Base-by-base conservation (phyloP, 352 stramenopile species). In the Phytophthora sp. region DNA sequence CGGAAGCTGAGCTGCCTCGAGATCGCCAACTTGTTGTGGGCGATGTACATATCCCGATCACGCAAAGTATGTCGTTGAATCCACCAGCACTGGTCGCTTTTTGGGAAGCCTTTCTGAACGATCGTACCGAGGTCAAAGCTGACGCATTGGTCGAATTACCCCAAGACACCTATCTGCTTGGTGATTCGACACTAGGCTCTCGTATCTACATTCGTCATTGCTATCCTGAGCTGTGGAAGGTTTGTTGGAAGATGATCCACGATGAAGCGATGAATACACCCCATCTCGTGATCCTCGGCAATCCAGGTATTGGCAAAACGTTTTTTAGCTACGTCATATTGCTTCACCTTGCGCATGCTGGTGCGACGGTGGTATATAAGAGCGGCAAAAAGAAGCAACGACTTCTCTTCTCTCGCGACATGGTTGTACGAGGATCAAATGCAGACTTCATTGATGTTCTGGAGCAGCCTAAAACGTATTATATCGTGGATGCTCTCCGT, bases 221-320 rank as follows among this genome's bases (percentile, higher is more conserved):
- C 15, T 35, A 35, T 13, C 15, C 30, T 9, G 7, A 35, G 15
- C 30, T 35, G 30, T 35, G 11, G 30, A 13, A 35, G 11, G 15
- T 35, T 13, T 9, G 30, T n/a, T n/a, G 11, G 30, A 35, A 35
- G 30, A 35, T 13, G 15, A 9, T 35, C 30, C 10, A 35, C 30
- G 7, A 35, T n/a, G 30, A 35, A 9, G 30, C 5, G 30, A 35
- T n/a, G 30, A 35, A 13, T 13, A n/a, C 11, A 9, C 30, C 30
- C 4, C 63, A 74, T 60, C 65, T 74, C 27, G 58, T 74, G 44
- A 70, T 74, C 24, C 45, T 74, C 31, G 65, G 65, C 18, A 66
- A 66, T 23, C 59, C 58, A 39, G 65, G 58, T 5, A 66, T 74
- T 28, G 58, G 59, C 37, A 74, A 70, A 66, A 35, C 58, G 38